These are phyloP conservation scores for Parastagonospora avenae DNA, from an alignment of 2,329 filamentous ascomycete species.

Conservation along the genomic window DNA sequence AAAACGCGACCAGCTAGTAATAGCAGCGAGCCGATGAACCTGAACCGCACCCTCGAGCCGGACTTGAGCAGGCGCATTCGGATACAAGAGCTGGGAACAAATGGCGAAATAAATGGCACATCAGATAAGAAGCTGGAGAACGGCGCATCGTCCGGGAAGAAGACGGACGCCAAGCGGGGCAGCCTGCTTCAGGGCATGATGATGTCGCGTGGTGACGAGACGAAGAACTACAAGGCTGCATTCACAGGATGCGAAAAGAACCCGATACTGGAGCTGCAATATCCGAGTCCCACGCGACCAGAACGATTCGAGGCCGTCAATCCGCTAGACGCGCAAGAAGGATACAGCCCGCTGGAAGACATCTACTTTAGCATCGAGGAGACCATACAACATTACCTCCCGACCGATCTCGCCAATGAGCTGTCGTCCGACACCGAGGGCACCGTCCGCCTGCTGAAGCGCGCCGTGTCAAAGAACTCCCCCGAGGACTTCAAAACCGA, in stretches of 20 bases:
- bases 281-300: conserved; percentile 73
- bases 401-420: conserved; percentile 67
- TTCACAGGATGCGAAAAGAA: conserved; percentile 53
- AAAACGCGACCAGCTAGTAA: conserved; percentile 44
- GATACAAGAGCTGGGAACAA: conserved; percentile 21
- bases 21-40: conserved; percentile 42
- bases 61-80: conserved; percentile 42
- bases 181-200: conserved; percentile 49
- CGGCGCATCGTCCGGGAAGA: conserved; percentile 14
- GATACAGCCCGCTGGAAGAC: conserved; percentile 69
- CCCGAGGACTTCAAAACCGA: conserved; percentile 72
- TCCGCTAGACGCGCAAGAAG: conserved; percentile 29
- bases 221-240: conserved; percentile 57
- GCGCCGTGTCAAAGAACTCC: conserved; percentile 71
- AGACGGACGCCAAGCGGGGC: conserved; percentile 16
- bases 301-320: conserved; percentile 58
- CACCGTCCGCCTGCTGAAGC: conserved; percentile 76
- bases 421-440: conserved; percentile 76
- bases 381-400: conserved; percentile 74
- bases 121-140: conserved; percentile 12
- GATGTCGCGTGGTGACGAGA: conserved; percentile 47
- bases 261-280: conserved; percentile 72
- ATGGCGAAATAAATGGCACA: conserved; percentile 3
- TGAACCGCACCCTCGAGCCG: conserved; percentile 45
- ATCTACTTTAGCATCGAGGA: conserved; percentile 68